These are phyloP conservation scores for Globisporangium middletonii DNA, from an alignment of 352 stramenopile species.

Conservation along the genomic window DNA sequence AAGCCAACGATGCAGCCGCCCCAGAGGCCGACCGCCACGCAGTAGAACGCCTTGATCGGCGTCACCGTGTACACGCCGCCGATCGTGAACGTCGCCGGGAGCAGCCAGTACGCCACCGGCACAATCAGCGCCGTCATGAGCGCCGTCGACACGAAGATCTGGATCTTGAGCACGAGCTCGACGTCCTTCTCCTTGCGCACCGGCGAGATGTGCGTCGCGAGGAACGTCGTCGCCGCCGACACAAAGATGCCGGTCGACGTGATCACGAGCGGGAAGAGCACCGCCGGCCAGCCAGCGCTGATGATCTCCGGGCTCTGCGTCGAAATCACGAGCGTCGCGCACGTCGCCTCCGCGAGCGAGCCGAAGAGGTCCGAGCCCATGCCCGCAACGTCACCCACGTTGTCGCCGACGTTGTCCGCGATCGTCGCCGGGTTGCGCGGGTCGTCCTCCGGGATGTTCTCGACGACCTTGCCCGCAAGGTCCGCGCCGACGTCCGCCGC, in stretches of 20 bases:
- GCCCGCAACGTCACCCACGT: slow-evolving; percentile 98
- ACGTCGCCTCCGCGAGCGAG: slow-evolving; percentile 98
- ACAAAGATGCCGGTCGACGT: slow-evolving; percentile 96
- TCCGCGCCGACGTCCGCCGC: slow-evolving; percentile 99
- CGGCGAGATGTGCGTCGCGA: slow-evolving; percentile 95
- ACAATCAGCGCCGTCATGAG: slow-evolving; percentile 94
- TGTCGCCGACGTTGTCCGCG: slow-evolving; percentile 99
- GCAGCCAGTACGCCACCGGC: slow-evolving; percentile 86
- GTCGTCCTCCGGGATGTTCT: slow-evolving; percentile 99
- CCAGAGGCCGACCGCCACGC: slow-evolving; percentile 94
- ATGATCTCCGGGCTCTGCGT: slow-evolving; percentile 89
- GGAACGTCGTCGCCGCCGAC: slow-evolving; percentile 94
- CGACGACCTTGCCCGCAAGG: slow-evolving; percentile 98
- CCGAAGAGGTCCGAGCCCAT: slow-evolving; percentile 99
- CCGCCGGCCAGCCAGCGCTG: slow-evolving; percentile 89
- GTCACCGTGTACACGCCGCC: slow-evolving; percentile 58
- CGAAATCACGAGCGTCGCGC: slow-evolving; percentile 97
- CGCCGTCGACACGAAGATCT: slow-evolving; percentile 96
- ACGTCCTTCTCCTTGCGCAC: slow-evolving; percentile 95
- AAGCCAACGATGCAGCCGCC: slow-evolving; percentile 98
- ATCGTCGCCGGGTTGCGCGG: slow-evolving; percentile 99
- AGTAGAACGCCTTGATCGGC: slow-evolving; percentile 88
- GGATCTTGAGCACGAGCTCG: slow-evolving; percentile 96
- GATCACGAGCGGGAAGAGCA: slow-evolving; percentile 96
- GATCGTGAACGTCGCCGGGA: slow-evolving; percentile 91